Evolutionary conservation across 208 protist genomes (phyloP).

Genomic region (Pavlovales sp.): DNA sequence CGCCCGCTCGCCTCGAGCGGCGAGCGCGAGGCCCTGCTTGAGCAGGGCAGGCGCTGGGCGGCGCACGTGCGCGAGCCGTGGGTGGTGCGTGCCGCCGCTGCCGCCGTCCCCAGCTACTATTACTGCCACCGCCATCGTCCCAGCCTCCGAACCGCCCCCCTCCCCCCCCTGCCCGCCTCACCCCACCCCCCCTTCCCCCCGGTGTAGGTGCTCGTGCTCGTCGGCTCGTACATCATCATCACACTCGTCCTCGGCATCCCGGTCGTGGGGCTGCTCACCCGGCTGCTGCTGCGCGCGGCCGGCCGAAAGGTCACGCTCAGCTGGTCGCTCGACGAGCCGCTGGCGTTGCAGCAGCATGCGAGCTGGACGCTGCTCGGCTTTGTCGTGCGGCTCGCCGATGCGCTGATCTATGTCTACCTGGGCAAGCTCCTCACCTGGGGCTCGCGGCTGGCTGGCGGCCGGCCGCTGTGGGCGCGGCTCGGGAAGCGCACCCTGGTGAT

Average conservation of each 20-base stretch:
- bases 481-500: conserved; percentile 14
- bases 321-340: not conserved
- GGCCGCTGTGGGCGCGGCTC: conserved; percentile 7
- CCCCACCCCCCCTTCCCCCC: too few relatives aligned
- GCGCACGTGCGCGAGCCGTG: conserved; percentile 44
- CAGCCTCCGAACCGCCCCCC: too few relatives aligned
- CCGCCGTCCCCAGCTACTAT: too few relatives aligned
- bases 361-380: not conserved
- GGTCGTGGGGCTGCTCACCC: not conserved
- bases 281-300: not conserved
- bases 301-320: not conserved
- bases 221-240: not conserved
- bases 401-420: not conserved
- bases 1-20: not conserved
- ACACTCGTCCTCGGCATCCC: not conserved
- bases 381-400: not conserved
- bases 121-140: too few relatives aligned
- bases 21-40: not conserved
- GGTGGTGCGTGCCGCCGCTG: not conserved
- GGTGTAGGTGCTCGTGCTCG: not conserved
- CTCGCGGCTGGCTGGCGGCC: not conserved
- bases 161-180: too few relatives aligned
- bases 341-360: not conserved
- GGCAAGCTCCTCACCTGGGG: not conserved
- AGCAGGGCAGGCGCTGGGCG: conserved; percentile 25